phyloP scores from a whole-genome alignment of 2,329 filamentous ascomycete genomes.

The Rhexocercosporidium sp. region DNA sequence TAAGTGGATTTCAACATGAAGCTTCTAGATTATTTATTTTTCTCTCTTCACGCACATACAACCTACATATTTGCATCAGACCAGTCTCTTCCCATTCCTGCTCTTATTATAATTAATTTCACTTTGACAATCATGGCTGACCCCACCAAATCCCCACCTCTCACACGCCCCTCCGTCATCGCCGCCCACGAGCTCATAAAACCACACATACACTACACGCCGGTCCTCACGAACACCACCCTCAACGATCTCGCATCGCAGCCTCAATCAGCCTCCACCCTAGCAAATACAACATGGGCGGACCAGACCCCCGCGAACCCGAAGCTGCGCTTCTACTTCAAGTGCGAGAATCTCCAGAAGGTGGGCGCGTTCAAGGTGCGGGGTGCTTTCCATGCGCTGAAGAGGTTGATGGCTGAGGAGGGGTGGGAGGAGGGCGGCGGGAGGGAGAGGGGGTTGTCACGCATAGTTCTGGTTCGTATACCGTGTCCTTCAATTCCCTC shows the following conservation, averaged over 20 bases:
- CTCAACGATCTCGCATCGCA: slow-evolving; percentile 77
- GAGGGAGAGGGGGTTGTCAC: slow-evolving; percentile 77
- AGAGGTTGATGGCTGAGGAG: slow-evolving; percentile 66
- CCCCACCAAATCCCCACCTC: slow-evolving; percentile 59
- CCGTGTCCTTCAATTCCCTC: not conserved
- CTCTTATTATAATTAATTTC: not conserved
- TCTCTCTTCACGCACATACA: not conserved
- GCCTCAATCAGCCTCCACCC: slow-evolving; percentile 59
- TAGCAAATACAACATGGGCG: slow-evolving; percentile 62
- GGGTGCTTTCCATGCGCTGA: slow-evolving; percentile 87
- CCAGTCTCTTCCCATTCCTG: not conserved
- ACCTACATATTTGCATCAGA: not conserved
- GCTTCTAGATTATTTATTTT: slow-evolving; percentile 1
- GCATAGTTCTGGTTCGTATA: slow-evolving; percentile 77
- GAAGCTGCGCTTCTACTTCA: slow-evolving; percentile 81
- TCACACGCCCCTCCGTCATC: slow-evolving; percentile 74
- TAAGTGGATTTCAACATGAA: slow-evolving; percentile 10
- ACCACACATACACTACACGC: slow-evolving; percentile 80
- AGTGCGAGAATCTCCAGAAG: slow-evolving; percentile 91
- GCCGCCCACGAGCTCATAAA: slow-evolving; percentile 76
- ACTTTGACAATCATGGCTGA: slow-evolving; percentile 55
- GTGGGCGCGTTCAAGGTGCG: slow-evolving; percentile 92
- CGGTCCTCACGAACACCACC: slow-evolving; percentile 79
- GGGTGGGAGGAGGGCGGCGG: slow-evolving; percentile 66
- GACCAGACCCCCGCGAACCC: slow-evolving; percentile 65